phyloP scores from a whole-genome alignment of 2,329 filamentous ascomycete genomes.

The Aspergillus japonicus region DNA sequence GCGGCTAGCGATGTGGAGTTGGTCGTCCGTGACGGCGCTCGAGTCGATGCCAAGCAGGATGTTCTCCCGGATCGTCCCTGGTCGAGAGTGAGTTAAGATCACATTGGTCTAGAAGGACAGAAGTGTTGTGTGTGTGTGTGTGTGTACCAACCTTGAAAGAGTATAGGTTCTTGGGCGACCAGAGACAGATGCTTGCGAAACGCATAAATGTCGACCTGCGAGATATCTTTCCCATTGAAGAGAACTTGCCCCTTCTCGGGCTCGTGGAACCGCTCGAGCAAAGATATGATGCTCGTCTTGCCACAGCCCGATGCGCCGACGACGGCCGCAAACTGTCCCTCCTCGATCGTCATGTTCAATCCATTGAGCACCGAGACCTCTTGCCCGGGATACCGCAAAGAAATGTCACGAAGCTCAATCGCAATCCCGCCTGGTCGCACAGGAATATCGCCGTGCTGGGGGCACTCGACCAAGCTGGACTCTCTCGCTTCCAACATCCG shows the following conservation, averaged over 20 bases:
- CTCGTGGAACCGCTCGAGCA: conserved; percentile 67
- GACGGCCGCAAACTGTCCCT: conserved; percentile 45
- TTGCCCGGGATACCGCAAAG: conserved; percentile 39
- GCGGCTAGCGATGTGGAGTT: conserved; percentile 48
- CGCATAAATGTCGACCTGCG: conserved; percentile 24
- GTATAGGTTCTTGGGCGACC: conserved; percentile 45
- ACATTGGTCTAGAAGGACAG: too few relatives aligned
- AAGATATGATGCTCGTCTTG: conserved; percentile 65
- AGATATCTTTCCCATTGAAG: conserved; percentile 35
- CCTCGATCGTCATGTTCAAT: conserved; percentile 32
- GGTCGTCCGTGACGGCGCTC: conserved; percentile 34
- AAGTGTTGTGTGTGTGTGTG: too few relatives aligned
- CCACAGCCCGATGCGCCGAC: conserved; percentile 63
- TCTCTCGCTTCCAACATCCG: too few relatives aligned
- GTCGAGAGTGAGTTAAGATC: too few relatives aligned
- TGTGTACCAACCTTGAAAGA: conserved; percentile 40
- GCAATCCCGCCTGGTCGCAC: too few relatives aligned
- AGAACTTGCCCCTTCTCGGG: conserved; percentile 49
- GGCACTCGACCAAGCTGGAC: too few relatives aligned
- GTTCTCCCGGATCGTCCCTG: conserved; percentile 46
- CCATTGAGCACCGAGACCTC: conserved; percentile 29
- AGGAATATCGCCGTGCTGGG: too few relatives aligned
- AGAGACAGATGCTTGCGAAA: conserved; percentile 37
- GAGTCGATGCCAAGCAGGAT: conserved; percentile 44
- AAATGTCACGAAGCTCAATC: conserved; percentile 33